These are phyloP conservation scores for Endothia cerciana DNA, from an alignment of 2,329 filamentous ascomycete genomes.

Conservation along the genomic window DNA sequence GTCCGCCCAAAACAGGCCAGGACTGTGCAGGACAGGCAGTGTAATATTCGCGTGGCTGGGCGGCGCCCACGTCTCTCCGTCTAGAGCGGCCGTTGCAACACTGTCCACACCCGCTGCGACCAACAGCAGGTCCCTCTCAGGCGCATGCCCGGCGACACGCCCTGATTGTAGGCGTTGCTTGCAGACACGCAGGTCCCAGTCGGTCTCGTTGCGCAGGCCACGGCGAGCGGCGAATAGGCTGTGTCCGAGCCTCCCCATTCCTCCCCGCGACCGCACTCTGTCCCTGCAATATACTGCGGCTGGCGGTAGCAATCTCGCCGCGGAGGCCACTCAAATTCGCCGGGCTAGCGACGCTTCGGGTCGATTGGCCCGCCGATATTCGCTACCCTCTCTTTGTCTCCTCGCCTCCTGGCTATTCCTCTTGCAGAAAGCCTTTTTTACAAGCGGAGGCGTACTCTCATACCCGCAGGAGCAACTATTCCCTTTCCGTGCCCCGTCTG, in stretches of 20 bases:
- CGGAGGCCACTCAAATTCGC: conserved; percentile 26
- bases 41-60: conserved; percentile 19
- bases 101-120: conserved; percentile 20
- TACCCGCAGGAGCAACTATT: conserved; percentile 17
- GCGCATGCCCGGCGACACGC: conserved; percentile 20
- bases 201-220: conserved; percentile 15
- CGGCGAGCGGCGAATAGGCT: conserved; percentile 22
- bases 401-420: conserved; percentile 26
- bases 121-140: conserved; percentile 13
- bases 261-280: conserved; percentile 2
- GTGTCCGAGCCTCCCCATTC: conserved; percentile 16
- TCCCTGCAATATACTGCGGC: conserved; percentile 22
- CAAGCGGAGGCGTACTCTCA: conserved; percentile 19
- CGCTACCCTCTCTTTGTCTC: conserved; percentile 27
- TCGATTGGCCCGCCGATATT: conserved; percentile 22
- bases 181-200: conserved; percentile 1
- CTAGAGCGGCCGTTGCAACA: conserved; percentile 14
- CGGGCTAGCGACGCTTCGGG: conserved; percentile 8
- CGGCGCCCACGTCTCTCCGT: background rate
- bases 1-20: background rate
- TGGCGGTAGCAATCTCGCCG: conserved; percentile 21
- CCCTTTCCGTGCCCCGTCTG: conserved; percentile 25
- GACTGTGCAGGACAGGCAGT: conserved; percentile 5
- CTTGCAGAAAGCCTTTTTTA: conserved; percentile 25
- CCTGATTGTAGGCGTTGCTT: conserved; percentile 17